Percentiles rank a stretch among this genome's conserved stretches.
Conservation (phyloP, 805 yeast species). For the Metschnikowia picachoensis region DNA sequence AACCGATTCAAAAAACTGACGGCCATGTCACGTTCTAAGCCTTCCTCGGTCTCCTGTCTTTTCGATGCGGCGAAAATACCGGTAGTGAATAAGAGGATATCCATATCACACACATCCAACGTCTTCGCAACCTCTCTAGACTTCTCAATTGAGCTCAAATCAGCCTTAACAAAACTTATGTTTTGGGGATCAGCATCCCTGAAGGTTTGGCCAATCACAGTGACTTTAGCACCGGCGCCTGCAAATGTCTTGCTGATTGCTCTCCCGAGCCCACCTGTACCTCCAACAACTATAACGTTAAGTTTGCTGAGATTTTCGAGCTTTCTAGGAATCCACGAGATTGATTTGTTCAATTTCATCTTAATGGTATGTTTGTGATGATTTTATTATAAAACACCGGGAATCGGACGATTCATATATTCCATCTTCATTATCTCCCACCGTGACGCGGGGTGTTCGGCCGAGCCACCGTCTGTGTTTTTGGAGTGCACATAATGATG, state of each 20-base stretch:
- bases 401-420: too few species aligned
- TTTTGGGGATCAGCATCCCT: slow-evolving; percentile 24
- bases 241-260: slow-evolving; percentile 26
- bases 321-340: slow-evolving; percentile 1
- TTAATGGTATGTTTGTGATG: slow-evolving; percentile 3
- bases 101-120: slow-evolving; percentile 8
- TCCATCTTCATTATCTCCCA: too few species aligned
- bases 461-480: too few species aligned
- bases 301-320: slow-evolving; percentile 3
- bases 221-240: slow-evolving; percentile 26
- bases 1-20: slow-evolving; percentile 35
- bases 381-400: too few species aligned
- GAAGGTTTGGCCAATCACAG: slow-evolving; percentile 27
- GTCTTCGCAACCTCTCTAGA: slow-evolving; percentile 10
- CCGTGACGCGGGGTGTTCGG: too few species aligned
- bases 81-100: slow-evolving; percentile 33
- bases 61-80: slow-evolving; percentile 35
- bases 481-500: too few species aligned
- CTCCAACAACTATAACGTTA: slow-evolving; percentile 32
- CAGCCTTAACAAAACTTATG: slow-evolving; percentile 21
- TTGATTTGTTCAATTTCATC: slow-evolving; percentile 14
- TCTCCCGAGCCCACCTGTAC: slow-evolving; percentile 40
- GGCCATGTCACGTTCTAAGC: slow-evolving; percentile 36
- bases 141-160: slow-evolving; percentile 27
- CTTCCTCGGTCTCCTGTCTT: slow-evolving; percentile 33